These are phyloP conservation scores for Inga laurina DNA, from an alignment of 306 rosid species.

Conservation along the genomic window DNA sequence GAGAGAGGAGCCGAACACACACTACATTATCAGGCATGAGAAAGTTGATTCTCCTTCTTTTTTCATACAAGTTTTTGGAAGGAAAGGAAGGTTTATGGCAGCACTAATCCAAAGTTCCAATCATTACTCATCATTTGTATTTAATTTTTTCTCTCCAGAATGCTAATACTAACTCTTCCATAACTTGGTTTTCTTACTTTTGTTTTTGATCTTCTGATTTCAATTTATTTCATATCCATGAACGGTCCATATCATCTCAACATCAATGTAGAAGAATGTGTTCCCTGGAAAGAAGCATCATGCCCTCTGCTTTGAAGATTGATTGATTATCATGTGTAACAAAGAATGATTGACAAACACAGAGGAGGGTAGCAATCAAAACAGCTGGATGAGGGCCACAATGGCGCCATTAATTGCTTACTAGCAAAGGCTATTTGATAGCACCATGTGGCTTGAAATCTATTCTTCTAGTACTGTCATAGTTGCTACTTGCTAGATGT, in stretches of 20 bases:
- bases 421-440: background rate
- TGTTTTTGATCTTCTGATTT: background rate
- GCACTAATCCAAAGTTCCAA: background rate
- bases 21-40: background rate
- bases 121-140: background rate
- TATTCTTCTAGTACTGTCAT: background rate
- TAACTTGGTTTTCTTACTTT: background rate
- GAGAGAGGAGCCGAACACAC: too few relatives aligned
- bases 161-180: background rate
- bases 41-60: background rate
- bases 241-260: background rate
- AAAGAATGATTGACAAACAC: background rate
- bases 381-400: slow-evolving; percentile 34
- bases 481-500: slow-evolving; percentile 15
- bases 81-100: background rate
- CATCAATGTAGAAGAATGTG: background rate
- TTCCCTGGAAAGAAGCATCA: background rate
- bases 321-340: background rate
- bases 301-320: background rate
- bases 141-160: background rate
- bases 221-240: background rate
- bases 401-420: slow-evolving; percentile 18
- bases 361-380: slow-evolving; percentile 5
- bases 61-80: background rate
- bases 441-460: background rate